phyloP scores from a whole-genome alignment of 208 protist genomes.

The Leptomonas seymouri region DNA sequence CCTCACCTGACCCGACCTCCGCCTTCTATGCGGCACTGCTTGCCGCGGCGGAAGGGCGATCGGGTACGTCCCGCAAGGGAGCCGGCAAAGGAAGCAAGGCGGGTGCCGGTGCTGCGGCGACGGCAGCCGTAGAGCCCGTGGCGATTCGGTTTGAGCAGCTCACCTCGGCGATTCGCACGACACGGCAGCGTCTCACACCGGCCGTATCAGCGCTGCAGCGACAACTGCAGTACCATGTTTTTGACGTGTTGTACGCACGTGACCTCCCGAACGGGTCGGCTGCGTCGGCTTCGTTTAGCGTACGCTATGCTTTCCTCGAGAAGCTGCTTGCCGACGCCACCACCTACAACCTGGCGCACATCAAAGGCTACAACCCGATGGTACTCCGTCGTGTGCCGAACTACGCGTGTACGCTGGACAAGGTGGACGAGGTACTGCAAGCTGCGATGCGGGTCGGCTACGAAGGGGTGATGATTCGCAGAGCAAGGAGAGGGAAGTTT shows the following conservation, averaged over 20 bases:
- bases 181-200: slow-evolving; percentile 51
- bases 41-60: neutral
- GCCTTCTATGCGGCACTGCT: slow-evolving; percentile 17
- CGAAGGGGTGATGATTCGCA: slow-evolving; percentile 88
- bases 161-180: slow-evolving; percentile 81
- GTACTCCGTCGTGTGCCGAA: slow-evolving; percentile 62
- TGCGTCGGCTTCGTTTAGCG: slow-evolving; percentile 39
- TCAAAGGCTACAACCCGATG: slow-evolving; percentile 27
- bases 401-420: slow-evolving; percentile 32
- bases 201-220: slow-evolving; percentile 61
- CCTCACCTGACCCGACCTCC: neutral
- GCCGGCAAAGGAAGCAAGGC: neutral
- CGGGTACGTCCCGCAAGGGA: neutral
- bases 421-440: slow-evolving; percentile 45
- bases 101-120: neutral
- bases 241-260: slow-evolving; percentile 78
- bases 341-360: slow-evolving; percentile 18
- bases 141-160: slow-evolving; percentile 76
- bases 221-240: slow-evolving; percentile 86
- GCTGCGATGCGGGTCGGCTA: slow-evolving; percentile 68
- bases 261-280: slow-evolving; percentile 28
- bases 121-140: neutral
- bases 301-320: slow-evolving; percentile 51
- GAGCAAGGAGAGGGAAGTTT: slow-evolving; percentile 26
- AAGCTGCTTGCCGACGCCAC: slow-evolving; percentile 29